These are phyloP conservation scores for Leccinum truebloodii DNA, from an alignment of 768 basidiomycete species.

Conservation along the genomic window DNA sequence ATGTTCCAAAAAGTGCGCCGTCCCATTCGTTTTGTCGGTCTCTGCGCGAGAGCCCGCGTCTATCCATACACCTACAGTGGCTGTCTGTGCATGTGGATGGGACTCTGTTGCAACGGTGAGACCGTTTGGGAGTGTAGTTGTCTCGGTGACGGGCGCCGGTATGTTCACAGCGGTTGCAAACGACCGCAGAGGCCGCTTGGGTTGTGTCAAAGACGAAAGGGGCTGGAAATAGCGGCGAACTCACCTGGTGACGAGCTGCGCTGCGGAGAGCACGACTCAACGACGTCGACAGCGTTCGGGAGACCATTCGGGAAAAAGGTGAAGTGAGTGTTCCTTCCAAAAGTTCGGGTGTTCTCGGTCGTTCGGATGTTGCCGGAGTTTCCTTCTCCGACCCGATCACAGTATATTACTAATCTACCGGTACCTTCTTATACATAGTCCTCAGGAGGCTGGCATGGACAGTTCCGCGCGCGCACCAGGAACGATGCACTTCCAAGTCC, in stretches of 20 bases:
- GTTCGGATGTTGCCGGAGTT: constrained; percentile 22
- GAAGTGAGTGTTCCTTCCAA: constrained; percentile 10
- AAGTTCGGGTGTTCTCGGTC: constrained; percentile 36
- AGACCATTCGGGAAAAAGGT: constrained; percentile 43
- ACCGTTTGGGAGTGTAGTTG: constrained; percentile 92
- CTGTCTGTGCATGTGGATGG: constrained; percentile 89
- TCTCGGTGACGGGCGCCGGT: constrained; percentile 78
- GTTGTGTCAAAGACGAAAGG: constrained; percentile 5
- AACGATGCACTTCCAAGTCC: constrained; percentile 44
- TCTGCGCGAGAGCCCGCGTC: constrained; percentile 98
- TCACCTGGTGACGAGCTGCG: constrained; percentile 39
- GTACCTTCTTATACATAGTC: too few species aligned
- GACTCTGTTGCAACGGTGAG: constrained; percentile 93
- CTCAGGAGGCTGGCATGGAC: neutral
- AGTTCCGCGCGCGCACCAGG: constrained; percentile 34
- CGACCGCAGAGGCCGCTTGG: constrained; percentile 57
- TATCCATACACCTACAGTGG: constrained; percentile 99
- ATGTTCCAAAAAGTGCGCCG: constrained; percentile 98
- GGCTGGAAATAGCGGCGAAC: constrained; percentile 2
- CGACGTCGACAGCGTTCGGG: constrained; percentile 46
- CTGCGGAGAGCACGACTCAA: constrained; percentile 43
- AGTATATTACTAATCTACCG: neutral
- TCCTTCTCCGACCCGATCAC: constrained; percentile 23
- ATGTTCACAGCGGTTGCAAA: constrained; percentile 74
- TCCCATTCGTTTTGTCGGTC: constrained; percentile 92